Evolutionary conservation across 1,284 basidiomycete genomes (phyloP), one percentile per base, ranked within the genome.

Genomic region (Flammula alnicola): DNA sequence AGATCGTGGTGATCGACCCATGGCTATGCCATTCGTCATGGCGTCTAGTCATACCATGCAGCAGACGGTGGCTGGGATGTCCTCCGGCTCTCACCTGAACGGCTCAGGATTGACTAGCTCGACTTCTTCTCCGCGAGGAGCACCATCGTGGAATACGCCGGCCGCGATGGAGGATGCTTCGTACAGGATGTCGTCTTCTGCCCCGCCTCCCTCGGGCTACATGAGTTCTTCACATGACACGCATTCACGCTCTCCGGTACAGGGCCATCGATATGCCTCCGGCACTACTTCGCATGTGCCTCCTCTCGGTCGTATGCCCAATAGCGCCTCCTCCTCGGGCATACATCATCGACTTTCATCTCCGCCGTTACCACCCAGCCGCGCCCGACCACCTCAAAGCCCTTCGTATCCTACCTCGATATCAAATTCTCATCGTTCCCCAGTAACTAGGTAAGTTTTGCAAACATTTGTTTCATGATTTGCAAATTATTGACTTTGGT

Each of bases 11-110:
- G 75, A 77, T 41, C 70, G 68, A 56, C 74, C 64, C 25, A 65
- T 69, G 59, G 72, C 69, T 37, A 76, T 75, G 22, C 76, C 80
- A 4, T 81, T 82, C 56, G 73, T 73, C 6, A 75, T 81, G 70
- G 68, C 71, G n/a, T 73, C 78, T 1, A 68, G 75, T 27, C 74
- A 76, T 58, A 60, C 64, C 6, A 70, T 71, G 52, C 60, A 61
- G 44, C 55, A 59, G n/a, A 45, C 43, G 12, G 41, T 41, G 25
- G 47, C 49, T 30, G 52, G 47, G 9, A 45, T 53, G 43, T 50
- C 62, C 36, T 59, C 59, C 39, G 22, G 55, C 44, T 31, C 53
- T 55, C 67, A 58, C 58, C 56, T 52, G 22, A 69, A 65, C 38
- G 64, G 63, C 4, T 51, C 54, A 8, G 50, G 52, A 8, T 17